These are phyloP conservation scores for Cystobasidiaceae sp. DNA, from an alignment of 1,284 basidiomycete species.

Conservation along the genomic window DNA sequence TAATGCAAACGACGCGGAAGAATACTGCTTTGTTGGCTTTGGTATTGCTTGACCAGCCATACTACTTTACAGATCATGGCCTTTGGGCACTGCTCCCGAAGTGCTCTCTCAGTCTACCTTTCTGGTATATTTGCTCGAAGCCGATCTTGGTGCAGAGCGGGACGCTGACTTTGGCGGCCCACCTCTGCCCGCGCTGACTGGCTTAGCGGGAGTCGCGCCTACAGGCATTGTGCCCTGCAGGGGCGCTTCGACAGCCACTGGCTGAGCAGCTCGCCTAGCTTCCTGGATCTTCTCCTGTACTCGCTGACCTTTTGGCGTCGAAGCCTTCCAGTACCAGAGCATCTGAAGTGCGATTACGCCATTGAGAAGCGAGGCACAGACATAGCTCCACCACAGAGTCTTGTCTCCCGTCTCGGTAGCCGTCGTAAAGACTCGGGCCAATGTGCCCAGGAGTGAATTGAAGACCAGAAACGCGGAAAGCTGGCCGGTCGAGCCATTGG, in stretches of 20 bases:
- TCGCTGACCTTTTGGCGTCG: conserved; percentile 1
- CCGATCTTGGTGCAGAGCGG: conserved; percentile 5
- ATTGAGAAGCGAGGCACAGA: conserved; percentile 71
- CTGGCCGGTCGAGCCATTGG: conserved; percentile 72
- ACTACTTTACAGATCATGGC: too few species aligned
- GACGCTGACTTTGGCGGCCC: background rate
- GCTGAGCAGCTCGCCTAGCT: conserved; percentile 7
- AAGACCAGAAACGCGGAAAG: conserved; percentile 82
- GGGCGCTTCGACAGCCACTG: background rate
- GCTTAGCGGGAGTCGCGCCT: conserved; percentile 20
- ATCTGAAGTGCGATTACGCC: conserved; percentile 71
- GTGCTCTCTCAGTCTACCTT: conserved; percentile 28
- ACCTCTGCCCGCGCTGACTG: conserved; percentile 8
- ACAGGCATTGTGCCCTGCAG: conserved; percentile 14
- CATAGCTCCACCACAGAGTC: conserved; percentile 73
- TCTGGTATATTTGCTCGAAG: conserved; percentile 21
- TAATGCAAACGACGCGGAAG: too few species aligned
- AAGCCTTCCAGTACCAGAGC: conserved; percentile 54
- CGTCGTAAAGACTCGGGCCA: conserved; percentile 84
- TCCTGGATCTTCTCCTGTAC: conserved; percentile 23
- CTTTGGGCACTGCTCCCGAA: too few species aligned
- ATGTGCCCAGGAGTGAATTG: conserved; percentile 73
- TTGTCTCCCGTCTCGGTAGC: conserved; percentile 74
- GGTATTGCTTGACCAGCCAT: too few species aligned
- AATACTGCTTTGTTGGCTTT: too few species aligned